These are phyloP conservation scores for Sisymbrium altissimum DNA, from an alignment of 345 rosid genomes.

Conservation along the genomic window DNA sequence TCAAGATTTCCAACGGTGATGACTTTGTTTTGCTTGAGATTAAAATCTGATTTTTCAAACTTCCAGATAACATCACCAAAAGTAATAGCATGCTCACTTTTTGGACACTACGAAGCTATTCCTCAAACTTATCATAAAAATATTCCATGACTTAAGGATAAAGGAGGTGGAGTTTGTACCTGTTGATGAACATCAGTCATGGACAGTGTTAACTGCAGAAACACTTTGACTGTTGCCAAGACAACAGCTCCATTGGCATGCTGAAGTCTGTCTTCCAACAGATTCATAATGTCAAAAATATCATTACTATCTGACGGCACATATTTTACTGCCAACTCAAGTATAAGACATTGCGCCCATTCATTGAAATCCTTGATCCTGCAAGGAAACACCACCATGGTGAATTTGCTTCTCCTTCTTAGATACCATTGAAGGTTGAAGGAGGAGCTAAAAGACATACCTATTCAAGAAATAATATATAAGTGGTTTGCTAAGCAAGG, in stretches of 20 bases:
- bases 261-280: constrained; percentile 98
- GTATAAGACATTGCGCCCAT: constrained; percentile 97
- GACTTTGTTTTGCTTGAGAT: neutral
- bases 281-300: constrained; percentile 97
- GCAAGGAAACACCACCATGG: constrained; percentile 31
- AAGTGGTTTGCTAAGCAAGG: constrained; percentile 72
- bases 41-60: constrained; percentile 9
- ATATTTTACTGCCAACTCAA: constrained; percentile 86
- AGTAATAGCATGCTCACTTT: neutral
- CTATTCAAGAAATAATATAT: constrained; percentile 74
- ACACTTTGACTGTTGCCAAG: constrained; percentile 81
- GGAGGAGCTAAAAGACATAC: constrained; percentile 38
- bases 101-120: neutral
- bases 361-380: constrained; percentile 93
- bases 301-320: constrained; percentile 82
- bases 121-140: neutral
- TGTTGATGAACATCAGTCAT: constrained; percentile 98
- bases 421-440: neutral
- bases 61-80: neutral
- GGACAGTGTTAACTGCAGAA: constrained; percentile 82
- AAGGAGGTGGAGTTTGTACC: constrained; percentile 41
- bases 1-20: constrained; percentile 1
- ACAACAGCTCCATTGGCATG: constrained; percentile 99
- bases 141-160: neutral
- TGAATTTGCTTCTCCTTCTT: neutral